These are phyloP conservation scores for Aspergillus spinulosporus DNA, from an alignment of 2,329 filamentous ascomycete species.

Conservation along the genomic window DNA sequence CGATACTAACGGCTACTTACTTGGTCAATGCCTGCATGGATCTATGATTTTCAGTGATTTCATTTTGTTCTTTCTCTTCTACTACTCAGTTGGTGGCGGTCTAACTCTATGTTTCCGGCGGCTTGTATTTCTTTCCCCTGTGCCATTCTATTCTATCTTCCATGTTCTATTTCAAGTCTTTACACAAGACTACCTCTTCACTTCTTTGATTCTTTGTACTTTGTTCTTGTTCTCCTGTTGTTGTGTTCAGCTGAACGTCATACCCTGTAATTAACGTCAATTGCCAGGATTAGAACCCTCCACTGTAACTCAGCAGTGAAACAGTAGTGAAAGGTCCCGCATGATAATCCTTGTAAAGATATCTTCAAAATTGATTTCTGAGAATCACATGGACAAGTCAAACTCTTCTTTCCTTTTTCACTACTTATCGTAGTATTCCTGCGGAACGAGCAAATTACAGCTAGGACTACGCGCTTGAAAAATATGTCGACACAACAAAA, in stretches of 20 bases:
- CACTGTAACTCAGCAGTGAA: neutral
- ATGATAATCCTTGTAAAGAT: too few relatives aligned
- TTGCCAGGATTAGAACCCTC: neutral
- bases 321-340: too few relatives aligned
- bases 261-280: neutral
- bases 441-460: too few relatives aligned
- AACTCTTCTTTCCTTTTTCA: too few relatives aligned
- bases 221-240: neutral
- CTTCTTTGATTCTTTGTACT: too few relatives aligned
- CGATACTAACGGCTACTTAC: slow-evolving; percentile 16
- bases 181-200: too few relatives aligned
- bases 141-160: neutral
- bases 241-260: slow-evolving; percentile 2
- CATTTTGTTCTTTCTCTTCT: slow-evolving; percentile 2
- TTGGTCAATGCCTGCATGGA: slow-evolving; percentile 19
- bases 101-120: neutral
- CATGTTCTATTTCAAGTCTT: too few relatives aligned
- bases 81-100: neutral
- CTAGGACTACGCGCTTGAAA: too few relatives aligned
- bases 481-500: too few relatives aligned
- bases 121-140: slow-evolving; percentile 1
- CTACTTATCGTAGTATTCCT: too few relatives aligned
- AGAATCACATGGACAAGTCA: too few relatives aligned
- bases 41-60: slow-evolving; percentile 13
- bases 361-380: too few relatives aligned